Evolutionary conservation across 306 rosid species (phyloP).

Genomic region (Fragaria iinumae): DNA sequence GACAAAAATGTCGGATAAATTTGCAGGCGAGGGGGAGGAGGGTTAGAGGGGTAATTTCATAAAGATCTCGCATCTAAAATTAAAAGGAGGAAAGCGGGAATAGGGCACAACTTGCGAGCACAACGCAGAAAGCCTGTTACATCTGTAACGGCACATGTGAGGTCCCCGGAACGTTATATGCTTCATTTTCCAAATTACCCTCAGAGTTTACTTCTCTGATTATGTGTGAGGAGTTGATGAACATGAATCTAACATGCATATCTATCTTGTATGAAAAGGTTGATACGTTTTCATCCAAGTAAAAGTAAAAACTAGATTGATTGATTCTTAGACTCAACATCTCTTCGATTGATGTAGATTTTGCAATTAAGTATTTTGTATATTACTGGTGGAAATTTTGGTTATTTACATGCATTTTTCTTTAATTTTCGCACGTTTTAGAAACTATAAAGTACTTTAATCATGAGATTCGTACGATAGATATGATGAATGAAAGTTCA

Average conservation of each 20-base stretch:
- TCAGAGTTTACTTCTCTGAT: background rate
- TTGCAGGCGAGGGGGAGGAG: conserved; percentile 13
- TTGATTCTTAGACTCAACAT: background rate
- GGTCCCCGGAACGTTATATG: conserved; percentile 43
- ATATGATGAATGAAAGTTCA: no score
- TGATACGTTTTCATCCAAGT: background rate
- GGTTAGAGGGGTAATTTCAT: conserved; percentile 31
- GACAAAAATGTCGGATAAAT: background rate
- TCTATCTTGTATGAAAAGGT: background rate
- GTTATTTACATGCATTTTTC: no score
- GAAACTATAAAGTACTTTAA: no score
- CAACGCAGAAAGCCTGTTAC: conserved; percentile 60
- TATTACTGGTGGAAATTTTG: no score
- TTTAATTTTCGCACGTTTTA: no score
- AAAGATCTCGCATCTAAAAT: conserved; percentile 24
- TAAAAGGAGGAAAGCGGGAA: conserved; percentile 47
- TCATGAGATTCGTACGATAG: no score
- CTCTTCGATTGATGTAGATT: no score
- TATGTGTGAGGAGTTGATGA: background rate
- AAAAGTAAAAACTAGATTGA: background rate
- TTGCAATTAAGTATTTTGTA: no score
- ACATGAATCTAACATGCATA: background rate
- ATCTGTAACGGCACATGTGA: conserved; percentile 75
- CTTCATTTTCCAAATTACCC: conserved; percentile 39
- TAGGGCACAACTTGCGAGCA: conserved; percentile 54